A percentile compares a stretch with the other conserved stretches of the same genome.
These are phyloP conservation scores for Penicillium palitans DNA, from an alignment of 2,329 filamentous ascomycete genomes.

Conservation along the genomic window DNA sequence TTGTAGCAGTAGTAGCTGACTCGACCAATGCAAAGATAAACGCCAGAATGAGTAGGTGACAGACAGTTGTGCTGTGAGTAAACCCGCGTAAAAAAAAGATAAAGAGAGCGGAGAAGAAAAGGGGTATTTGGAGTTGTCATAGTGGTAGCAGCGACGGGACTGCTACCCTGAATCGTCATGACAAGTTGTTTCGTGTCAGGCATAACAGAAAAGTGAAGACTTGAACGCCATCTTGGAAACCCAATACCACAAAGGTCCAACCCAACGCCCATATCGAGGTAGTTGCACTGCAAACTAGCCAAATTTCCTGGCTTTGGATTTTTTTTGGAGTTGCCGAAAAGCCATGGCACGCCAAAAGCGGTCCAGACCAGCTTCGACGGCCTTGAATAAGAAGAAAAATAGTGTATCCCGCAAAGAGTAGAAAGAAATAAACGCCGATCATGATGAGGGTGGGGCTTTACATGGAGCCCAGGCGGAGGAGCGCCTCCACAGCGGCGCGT, in stretches of 20 bases:
- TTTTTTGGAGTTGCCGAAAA: conserved; percentile 17
- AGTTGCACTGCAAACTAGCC: conserved; percentile 14
- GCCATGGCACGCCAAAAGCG: conserved; percentile 20
- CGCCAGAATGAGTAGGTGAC: conserved; percentile 1
- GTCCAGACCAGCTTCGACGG: conserved; percentile 31
- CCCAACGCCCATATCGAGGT: conserved; percentile 10
- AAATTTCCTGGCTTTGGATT: conserved; percentile 8
- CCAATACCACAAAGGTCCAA: conserved; percentile 5
- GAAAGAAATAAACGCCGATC: conserved; percentile 25
- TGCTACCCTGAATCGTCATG: conserved; percentile 7
- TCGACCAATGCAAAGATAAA: conserved; percentile 14
- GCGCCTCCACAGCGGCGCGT: conserved; percentile 51
- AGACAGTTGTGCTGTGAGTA: neutral
- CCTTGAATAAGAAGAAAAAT: conserved; percentile 15
- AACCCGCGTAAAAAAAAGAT: neutral
- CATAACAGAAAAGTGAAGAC: conserved; percentile 9
- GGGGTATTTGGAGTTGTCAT: conserved; percentile 10
- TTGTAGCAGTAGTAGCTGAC: conserved; percentile 3
- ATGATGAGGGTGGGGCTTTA: conserved; percentile 35
- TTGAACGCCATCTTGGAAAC: conserved; percentile 15
- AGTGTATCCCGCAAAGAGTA: neutral
- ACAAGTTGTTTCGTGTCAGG: conserved; percentile 9
- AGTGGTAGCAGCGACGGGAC: neutral
- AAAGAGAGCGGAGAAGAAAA: conserved; percentile 4
- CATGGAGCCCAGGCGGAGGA: conserved; percentile 51